Percentiles rank a stretch among this genome's conserved stretches.
Conservation (phyloP, 257 asterid species). For the Penstemon barbatus region DNA sequence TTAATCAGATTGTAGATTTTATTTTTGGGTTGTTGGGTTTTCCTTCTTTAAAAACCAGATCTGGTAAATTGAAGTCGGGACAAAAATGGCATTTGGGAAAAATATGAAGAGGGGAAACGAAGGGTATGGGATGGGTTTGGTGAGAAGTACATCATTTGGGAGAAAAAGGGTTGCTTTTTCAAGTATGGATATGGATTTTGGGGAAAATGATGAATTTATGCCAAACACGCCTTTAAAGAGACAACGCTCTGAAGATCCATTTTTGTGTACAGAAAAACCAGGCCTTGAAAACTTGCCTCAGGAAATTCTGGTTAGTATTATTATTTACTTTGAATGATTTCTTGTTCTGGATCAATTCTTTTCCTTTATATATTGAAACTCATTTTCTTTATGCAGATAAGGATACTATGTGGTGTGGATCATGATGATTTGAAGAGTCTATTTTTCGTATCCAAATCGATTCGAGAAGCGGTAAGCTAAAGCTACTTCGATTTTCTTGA, state of each 20-base stretch:
- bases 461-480: constrained; percentile 21
- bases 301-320: constrained; percentile 56
- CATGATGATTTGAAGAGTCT: constrained; percentile 28
- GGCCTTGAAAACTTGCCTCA: constrained; percentile 61
- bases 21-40: background rate
- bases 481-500: too few species aligned
- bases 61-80: background rate
- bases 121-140: constrained; percentile 41
- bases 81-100: constrained; percentile 30
- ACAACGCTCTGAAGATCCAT: constrained; percentile 33
- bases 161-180: constrained; percentile 53
- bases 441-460: constrained; percentile 18
- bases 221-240: constrained; percentile 34
- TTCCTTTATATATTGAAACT: background rate
- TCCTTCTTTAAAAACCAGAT: background rate
- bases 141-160: constrained; percentile 58
- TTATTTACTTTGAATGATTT: background rate
- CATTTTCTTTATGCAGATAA: constrained; percentile 19
- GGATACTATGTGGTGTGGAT: constrained; percentile 33
- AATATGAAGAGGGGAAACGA: constrained; percentile 27
- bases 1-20: constrained; percentile 3
- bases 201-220: constrained; percentile 23
- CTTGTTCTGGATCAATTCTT: background rate
- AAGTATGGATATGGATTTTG: background rate
- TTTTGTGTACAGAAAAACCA: constrained; percentile 26